Base-by-base conservation (phyloP, 805 yeast genomes). In the Jamesozyma piceae region DNA sequence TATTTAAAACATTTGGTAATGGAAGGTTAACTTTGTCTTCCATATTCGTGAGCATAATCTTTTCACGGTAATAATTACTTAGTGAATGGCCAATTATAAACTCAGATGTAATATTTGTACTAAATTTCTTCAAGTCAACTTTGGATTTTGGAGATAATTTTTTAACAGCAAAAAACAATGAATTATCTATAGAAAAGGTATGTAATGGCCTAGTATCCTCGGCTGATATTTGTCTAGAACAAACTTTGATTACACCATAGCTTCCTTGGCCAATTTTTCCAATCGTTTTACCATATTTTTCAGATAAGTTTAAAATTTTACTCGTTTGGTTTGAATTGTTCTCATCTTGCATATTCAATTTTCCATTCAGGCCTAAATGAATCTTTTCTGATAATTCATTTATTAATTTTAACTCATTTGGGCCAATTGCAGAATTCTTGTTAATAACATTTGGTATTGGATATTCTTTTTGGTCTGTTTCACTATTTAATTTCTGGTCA, bases 231-330 rank as follows among this genome's bases (percentile, higher is more conserved):
- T 43, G 44, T 38, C 88, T 61, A 81, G 95, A 34, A 82, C 95
- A 49, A 80, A 72, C 53, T 45, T 95, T 74, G 15, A 90, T 97
- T 49, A 84, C 95, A 43, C 97, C 98, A 66, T 88, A 90, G 0
- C 97, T 95, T 36, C 97, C 98, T 59, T 89, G 88, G 18, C 97
- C 97, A 45, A 78, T 72, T 27, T 71, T 61, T 8, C 78, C 78
- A 43, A 69, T 63, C 20, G 72, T 65, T 43, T 65, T 69, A 26
- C 81, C 81, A 49, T 75, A 76, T 49, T 70, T 75, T 24, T 65
- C 42, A 37, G 54, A 18, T 74, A 54, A 3, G 61, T 66, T 15
- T 43, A 41, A 11, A 38, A 41, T 17, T 22, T 18, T 6, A 13
- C 32, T 29, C 41, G 24, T 17, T 41, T 31, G 34, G 42, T 37